These are phyloP conservation scores for Carnegiea gigantea DNA, from an alignment of 179 eudicot species.

Conservation along the genomic window DNA sequence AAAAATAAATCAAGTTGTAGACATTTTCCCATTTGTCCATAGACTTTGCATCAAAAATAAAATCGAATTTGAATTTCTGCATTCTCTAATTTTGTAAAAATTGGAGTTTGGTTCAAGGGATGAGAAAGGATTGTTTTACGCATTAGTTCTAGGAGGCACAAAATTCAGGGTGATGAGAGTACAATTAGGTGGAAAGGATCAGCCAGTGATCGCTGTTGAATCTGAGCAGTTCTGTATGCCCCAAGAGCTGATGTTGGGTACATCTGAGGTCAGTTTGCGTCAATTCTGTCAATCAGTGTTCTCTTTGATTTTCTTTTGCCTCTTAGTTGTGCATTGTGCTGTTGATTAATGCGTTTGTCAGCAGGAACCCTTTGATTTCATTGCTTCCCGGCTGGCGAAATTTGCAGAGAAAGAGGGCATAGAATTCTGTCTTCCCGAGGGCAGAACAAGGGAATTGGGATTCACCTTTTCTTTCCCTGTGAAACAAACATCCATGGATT, in stretches of 20 bases:
- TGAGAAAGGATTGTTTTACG: constrained; percentile 73
- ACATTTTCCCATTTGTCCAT: neutral
- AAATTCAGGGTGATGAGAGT: constrained; percentile 78
- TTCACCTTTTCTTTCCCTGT: constrained; percentile 86
- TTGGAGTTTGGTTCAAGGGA: constrained; percentile 41
- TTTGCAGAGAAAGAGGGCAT: constrained; percentile 56
- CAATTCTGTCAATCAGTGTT: neutral
- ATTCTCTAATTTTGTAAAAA: neutral
- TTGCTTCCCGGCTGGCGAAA: constrained; percentile 57
- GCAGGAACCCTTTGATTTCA: constrained; percentile 80
- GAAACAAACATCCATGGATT: constrained; percentile 68
- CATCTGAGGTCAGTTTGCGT: constrained; percentile 60
- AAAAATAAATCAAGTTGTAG: too few species aligned
- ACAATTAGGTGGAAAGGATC: constrained; percentile 64
- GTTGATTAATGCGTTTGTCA: constrained; percentile 12
- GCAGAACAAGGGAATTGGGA: constrained; percentile 65
- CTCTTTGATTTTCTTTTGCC: neutral
- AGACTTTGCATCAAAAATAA: neutral
- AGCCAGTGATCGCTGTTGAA: constrained; percentile 54
- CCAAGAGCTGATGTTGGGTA: constrained; percentile 58
- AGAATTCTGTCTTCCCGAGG: constrained; percentile 38
- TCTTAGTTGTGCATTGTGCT: neutral
- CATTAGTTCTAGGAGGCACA: constrained; percentile 83
- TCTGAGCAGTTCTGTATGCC: constrained; percentile 72
- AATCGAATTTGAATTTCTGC: neutral